These are phyloP conservation scores for Ceratocystiopsis sp. DNA, from an alignment of 2,329 filamentous ascomycete genomes.

Conservation along the genomic window DNA sequence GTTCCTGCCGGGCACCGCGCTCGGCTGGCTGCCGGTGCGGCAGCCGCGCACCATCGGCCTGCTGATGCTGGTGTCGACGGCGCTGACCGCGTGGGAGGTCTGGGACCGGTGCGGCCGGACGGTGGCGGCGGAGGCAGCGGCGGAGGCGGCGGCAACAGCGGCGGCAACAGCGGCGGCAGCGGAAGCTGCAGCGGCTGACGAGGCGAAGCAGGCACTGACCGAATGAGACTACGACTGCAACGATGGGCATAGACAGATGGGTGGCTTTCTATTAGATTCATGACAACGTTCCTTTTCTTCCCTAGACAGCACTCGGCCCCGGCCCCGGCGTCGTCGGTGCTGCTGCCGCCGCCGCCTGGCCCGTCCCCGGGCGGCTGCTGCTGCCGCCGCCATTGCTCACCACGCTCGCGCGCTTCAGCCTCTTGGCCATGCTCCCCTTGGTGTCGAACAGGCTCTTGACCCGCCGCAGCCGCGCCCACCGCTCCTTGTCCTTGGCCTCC, in stretches of 20 bases:
- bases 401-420: conserved; percentile 18
- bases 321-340: neutral
- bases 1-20: conserved; percentile 37
- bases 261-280: neutral
- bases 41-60: conserved; percentile 34
- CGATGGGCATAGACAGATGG: too few species aligned
- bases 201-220: neutral
- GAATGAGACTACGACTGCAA: too few species aligned
- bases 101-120: conserved; percentile 29
- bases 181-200: neutral
- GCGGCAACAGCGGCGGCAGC: neutral
- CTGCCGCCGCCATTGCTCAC: neutral
- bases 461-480: conserved; percentile 53
- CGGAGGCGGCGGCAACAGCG: neutral
- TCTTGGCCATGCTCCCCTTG: conserved; percentile 35
- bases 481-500: conserved; percentile 49
- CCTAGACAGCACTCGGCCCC: neutral
- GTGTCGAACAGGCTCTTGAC: conserved; percentile 57
- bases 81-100: conserved; percentile 41
- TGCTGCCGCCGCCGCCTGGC: neutral
- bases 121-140: neutral
- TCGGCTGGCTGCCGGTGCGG: conserved; percentile 40
- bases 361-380: conserved; percentile 6
- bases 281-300: neutral
- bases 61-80: conserved; percentile 43